These are phyloP conservation scores for Piper betle DNA, from an alignment of 164 flowering plant species.

Conservation along the genomic window DNA sequence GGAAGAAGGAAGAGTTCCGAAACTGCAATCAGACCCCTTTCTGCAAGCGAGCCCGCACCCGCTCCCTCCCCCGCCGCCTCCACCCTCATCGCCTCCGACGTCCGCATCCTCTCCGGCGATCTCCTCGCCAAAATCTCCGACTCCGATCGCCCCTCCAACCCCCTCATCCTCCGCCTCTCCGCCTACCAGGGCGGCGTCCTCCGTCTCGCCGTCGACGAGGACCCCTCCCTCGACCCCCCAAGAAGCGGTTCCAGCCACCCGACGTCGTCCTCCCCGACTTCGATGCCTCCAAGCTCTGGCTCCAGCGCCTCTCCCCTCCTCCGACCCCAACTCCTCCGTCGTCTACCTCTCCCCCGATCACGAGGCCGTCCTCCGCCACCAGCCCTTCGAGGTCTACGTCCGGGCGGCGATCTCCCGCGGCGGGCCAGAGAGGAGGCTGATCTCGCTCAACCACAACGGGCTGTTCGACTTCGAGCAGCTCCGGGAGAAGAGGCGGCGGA, in stretches of 20 bases:
- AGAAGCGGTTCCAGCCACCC: conserved; percentile 82
- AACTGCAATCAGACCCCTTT: conserved; percentile 95
- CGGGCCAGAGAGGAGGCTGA: conserved; percentile 14
- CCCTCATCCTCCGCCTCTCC: conserved; percentile 46
- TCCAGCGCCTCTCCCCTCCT: conserved; percentile 35
- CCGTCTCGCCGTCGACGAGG: conserved; percentile 74
- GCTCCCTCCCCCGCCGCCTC: conserved; percentile 47
- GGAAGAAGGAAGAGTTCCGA: conserved; percentile 96
- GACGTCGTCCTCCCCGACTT: conserved; percentile 59
- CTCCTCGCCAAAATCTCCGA: conserved; percentile 59
- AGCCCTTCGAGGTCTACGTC: conserved; percentile 80
- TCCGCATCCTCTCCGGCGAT: conserved; percentile 48
- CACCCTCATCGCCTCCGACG: conserved; percentile 36
- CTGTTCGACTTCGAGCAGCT: conserved; percentile 90
- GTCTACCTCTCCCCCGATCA: conserved; percentile 44
- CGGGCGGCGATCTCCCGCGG: conserved; percentile 56
- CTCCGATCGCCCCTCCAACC: conserved; percentile 23
- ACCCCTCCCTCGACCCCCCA: conserved; percentile 37
- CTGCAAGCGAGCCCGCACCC: conserved; percentile 86
- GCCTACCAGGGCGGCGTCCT: conserved; percentile 56
- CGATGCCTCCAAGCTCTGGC: conserved; percentile 49
- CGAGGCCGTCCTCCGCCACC: conserved; percentile 69
- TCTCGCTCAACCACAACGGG: conserved; percentile 74
- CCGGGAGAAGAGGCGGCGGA: conserved; percentile 49
- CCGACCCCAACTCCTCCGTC: conserved; percentile 35